Percentiles rank a stretch among this genome's conserved stretches.
Evolutionary conservation across 129 eudicot species (phyloP).

Genomic region (Ambrosia artemisiifolia): DNA sequence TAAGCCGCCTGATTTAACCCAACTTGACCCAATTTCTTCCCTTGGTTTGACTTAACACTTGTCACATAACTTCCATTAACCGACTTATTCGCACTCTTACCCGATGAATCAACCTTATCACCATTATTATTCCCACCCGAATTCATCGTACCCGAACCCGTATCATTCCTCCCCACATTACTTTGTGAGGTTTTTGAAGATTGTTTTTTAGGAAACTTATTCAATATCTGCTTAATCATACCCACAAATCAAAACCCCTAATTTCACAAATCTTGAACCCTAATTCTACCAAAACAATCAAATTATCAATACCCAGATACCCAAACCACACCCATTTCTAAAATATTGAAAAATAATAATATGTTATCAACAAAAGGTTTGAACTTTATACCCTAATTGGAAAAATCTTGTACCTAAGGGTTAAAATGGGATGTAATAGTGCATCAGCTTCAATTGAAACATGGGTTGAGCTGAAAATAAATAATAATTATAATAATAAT

Average conservation of each 20-base stretch:
- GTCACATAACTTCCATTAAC: constrained; percentile 37
- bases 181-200: constrained; percentile 60
- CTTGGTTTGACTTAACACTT: constrained; percentile 32
- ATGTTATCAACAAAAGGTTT: constrained; percentile 10
- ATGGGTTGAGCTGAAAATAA: background rate
- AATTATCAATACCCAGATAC: constrained; percentile 16
- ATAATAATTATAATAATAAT: too few relatives aligned
- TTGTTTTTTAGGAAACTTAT: constrained; percentile 70
- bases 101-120: constrained; percentile 25
- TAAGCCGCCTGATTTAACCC: constrained; percentile 37
- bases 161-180: constrained; percentile 38
- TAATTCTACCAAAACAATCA: background rate
- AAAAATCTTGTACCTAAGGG: constrained; percentile 31
- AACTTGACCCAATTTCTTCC: constrained; percentile 33
- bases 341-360: constrained; percentile 3
- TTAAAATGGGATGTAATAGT: too few relatives aligned
- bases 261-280: constrained; percentile 22
- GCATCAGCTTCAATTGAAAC: constrained; percentile 18
- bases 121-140: constrained; percentile 25
- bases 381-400: constrained; percentile 4
- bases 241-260: constrained; percentile 22
- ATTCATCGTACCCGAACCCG: constrained; percentile 33
- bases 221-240: constrained; percentile 69
- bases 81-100: constrained; percentile 28
- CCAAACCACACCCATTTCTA: constrained; percentile 29